Conservation (phyloP, 805 yeast genomes). For the Metschnikowia colocasiae region DNA sequence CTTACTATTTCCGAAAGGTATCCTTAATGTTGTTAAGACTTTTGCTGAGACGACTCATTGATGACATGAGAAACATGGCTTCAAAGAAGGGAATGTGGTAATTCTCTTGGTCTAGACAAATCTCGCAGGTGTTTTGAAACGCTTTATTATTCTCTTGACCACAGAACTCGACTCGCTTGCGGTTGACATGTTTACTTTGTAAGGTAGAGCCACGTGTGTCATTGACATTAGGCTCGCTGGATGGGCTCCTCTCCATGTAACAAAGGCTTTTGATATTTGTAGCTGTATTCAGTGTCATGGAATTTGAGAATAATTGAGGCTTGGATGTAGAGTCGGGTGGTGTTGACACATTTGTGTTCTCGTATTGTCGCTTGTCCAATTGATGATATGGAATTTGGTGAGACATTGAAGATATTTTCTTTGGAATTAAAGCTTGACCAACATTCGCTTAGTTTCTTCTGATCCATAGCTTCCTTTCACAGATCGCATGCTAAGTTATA, state of each 20-base stretch:
- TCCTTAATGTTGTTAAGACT: neutral
- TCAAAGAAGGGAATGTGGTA: neutral
- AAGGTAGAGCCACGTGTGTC: neutral
- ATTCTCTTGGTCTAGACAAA: neutral
- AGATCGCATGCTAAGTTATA: neutral
- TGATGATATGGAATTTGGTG: neutral
- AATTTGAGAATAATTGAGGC: neutral
- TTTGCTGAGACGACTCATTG: neutral
- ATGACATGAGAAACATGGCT: neutral
- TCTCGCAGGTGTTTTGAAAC: neutral
- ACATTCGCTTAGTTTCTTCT: conserved; percentile 3
- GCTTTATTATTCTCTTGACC: neutral
- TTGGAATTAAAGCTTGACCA: neutral
- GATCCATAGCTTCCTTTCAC: neutral
- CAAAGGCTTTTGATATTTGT: neutral
- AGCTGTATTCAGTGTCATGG: neutral
- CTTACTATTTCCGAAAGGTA: neutral
- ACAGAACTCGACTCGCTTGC: neutral
- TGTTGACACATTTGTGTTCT: neutral
- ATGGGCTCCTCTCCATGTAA: neutral
- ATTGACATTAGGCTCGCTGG: neutral
- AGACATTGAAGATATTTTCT: neutral
- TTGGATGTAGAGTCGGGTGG: neutral
- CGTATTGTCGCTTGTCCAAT: neutral
- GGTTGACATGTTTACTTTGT: neutral